Base-by-base conservation (phyloP, 2,329 filamentous ascomycete species). In the Fusarium sterilihyphosum region DNA sequence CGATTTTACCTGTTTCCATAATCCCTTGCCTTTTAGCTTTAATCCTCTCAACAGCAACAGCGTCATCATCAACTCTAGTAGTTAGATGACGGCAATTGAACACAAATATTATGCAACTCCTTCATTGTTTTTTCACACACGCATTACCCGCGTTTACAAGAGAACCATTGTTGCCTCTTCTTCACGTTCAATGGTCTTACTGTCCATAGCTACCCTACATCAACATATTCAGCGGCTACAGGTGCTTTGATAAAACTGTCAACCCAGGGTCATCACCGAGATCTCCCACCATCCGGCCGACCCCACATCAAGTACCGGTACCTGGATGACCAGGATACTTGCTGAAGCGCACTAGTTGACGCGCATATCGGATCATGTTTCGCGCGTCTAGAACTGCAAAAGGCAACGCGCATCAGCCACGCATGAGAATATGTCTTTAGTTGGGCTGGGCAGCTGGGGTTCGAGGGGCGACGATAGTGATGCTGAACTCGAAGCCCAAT, bases 291-390 rank as follows among this genome's bases (percentile, higher is more conserved):
- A 68, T 43, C 43, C 50, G 33, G 20, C 24, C 41, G 59, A 59
- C 73, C 58, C 76, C 77, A 69, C 75, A 78, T 49, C 52, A 69
- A 67, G 77, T 78, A 78, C 75, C 70, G 72, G 77, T 78, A 78
- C 77, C 74, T 78, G 77, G 66, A 62, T 22, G 60, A 66, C 73
- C 73, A 74, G 76, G 77, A 71, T 76, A 46, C 29, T 24, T 69
- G 52, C 71, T 76, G 75, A 78, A 78, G 75, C 70, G 77, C 77
- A 72, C 77, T 78, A 78, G 76, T 71, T 78, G 77, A 78, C 77
- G 77, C 77, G 77, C 77, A 78, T 78, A 78, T 78, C 77, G 77
- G 77, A 78, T 75, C 75, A 78, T 78, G 73, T 78, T 67, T 78
- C 72, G 71, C 77, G 76, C 76, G 73, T 79, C 76, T 78, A 78